Evolutionary conservation across 805 yeast species (phyloP).

Genomic region (Starmerella potacharoeniae): DNA sequence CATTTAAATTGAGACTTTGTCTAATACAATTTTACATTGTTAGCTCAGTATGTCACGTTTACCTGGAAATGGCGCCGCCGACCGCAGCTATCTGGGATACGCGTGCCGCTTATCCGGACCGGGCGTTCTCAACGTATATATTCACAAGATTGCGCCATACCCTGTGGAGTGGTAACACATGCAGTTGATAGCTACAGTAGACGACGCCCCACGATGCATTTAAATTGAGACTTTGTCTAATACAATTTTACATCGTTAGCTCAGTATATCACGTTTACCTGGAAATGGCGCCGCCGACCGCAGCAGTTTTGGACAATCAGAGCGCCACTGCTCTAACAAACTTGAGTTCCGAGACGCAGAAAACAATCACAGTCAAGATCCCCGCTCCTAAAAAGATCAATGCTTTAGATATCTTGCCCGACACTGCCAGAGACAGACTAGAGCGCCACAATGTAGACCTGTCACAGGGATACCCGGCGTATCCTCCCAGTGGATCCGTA

Average conservation of each 20-base stretch:
- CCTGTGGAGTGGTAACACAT: no score
- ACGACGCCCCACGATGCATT: not conserved
- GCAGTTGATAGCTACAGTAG: not conserved
- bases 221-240: not conserved
- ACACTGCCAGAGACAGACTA: slow-evolving; percentile 1
- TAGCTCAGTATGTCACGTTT: no score
- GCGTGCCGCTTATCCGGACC: no score
- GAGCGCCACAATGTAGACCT: slow-evolving; percentile 10
- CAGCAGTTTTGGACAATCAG: slow-evolving; percentile 34
- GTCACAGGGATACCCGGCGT: slow-evolving; percentile 9
- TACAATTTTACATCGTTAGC: no score
- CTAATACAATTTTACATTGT: no score
- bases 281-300: slow-evolving; percentile 23
- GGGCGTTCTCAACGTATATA: no score
- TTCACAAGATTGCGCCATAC: not conserved
- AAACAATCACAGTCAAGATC: not conserved
- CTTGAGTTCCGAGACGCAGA: slow-evolving; percentile 23
- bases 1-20: not conserved
- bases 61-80: slow-evolving; percentile 17
- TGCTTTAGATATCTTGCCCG: slow-evolving; percentile 5
- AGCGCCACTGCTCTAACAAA: slow-evolving; percentile 37
- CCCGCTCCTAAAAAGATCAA: not conserved
- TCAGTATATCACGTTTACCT: no score
- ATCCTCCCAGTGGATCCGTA: slow-evolving; percentile 6
- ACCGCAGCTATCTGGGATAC: slow-evolving; percentile 34